phyloP scores from a whole-genome alignment of 2,329 filamentous ascomycete genomes.

The Penicillium brevicompactum region DNA sequence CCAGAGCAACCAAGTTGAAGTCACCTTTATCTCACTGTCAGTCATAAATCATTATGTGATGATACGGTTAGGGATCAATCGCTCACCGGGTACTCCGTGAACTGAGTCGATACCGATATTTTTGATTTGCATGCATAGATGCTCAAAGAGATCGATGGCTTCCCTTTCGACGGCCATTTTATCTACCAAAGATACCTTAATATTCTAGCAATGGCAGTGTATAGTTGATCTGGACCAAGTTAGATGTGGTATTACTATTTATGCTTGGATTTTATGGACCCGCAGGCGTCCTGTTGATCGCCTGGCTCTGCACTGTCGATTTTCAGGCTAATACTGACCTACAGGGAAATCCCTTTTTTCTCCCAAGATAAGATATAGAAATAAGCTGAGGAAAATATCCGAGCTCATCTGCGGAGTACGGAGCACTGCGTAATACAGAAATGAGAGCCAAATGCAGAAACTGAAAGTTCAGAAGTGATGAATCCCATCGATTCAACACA shows the following conservation, averaged over 20 bases:
- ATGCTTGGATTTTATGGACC: neutral
- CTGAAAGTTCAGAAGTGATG: too few species aligned
- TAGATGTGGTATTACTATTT: neutral
- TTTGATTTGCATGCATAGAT: neutral
- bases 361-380: neutral
- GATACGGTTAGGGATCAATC: neutral
- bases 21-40: conserved; percentile 43
- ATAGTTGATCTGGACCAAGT: neutral
- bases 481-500: too few species aligned
- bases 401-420: too few species aligned
- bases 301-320: neutral
- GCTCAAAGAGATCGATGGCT: neutral
- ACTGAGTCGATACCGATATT: neutral
- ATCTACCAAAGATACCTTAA: too few species aligned
- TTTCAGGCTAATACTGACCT: neutral
- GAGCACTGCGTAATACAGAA: too few species aligned
- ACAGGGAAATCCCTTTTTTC: neutral
- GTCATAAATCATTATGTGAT: neutral
- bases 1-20: conserved; percentile 64
- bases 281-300: neutral
- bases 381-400: too few species aligned
- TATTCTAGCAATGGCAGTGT: too few species aligned
- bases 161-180: neutral
- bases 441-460: too few species aligned
- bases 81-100: neutral